Evolutionary conservation across 768 basidiomycete genomes (phyloP).

Genomic region (Mycena venus): DNA sequence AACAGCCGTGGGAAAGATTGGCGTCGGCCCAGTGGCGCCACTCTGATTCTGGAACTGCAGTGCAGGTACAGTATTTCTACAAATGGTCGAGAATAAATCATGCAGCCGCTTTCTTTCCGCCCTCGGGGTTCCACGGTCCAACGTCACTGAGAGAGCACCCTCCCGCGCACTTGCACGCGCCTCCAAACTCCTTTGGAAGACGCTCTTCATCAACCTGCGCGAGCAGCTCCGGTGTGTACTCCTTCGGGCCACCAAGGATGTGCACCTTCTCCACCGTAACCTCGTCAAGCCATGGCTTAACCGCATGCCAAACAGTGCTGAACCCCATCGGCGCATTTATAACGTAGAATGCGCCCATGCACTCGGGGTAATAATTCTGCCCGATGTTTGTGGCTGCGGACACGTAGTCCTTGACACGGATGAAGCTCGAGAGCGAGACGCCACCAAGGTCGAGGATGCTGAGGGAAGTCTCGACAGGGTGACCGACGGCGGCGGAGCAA

Average conservation of each 20-base stretch:
- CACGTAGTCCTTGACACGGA: slow-evolving; percentile 94
- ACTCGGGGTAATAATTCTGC: slow-evolving; percentile 92
- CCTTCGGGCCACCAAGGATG: slow-evolving; percentile 72
- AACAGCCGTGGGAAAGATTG: background rate
- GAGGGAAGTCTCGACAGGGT: slow-evolving; percentile 96
- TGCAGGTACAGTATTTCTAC: too few species aligned
- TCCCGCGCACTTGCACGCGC: slow-evolving; percentile 78
- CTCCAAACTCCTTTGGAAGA: slow-evolving; percentile 89
- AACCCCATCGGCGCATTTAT: slow-evolving; percentile 98
- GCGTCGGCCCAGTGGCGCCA: too few species aligned
- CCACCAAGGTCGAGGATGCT: slow-evolving; percentile 93
- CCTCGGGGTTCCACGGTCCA: too few species aligned
- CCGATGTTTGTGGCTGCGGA: slow-evolving; percentile 81
- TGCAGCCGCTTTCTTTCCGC: too few species aligned
- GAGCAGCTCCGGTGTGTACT: slow-evolving; percentile 80
- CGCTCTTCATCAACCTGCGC: slow-evolving; percentile 87
- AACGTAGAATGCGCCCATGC: slow-evolving; percentile 98
- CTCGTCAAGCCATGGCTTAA: slow-evolving; percentile 95
- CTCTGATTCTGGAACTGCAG: too few species aligned
- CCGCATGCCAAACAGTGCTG: slow-evolving; percentile 86
- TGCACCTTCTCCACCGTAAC: slow-evolving; percentile 96
- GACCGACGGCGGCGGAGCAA: slow-evolving; percentile 76
- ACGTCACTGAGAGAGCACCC: too few species aligned
- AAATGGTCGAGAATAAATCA: too few species aligned
- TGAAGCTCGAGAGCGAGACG: slow-evolving; percentile 83